Base-by-base conservation (phyloP, 495 filamentous ascomycete genomes). In the Aspergillus steynii region DNA sequence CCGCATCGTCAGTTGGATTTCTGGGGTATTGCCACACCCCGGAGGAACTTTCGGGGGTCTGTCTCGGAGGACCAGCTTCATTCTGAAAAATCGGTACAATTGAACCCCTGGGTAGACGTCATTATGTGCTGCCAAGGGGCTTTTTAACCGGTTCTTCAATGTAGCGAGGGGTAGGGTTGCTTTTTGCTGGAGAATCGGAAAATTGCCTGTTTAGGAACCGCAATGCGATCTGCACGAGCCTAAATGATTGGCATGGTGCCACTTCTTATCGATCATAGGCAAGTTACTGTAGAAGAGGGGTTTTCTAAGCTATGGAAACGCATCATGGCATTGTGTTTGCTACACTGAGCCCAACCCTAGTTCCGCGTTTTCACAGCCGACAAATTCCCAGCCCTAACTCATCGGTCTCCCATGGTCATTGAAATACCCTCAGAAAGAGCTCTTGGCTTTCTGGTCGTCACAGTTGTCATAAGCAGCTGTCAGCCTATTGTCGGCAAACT, bases 121-220 rank as follows among this genome's bases (percentile, higher is more conserved):
- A 42, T 42, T 42, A 20, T 14, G 10, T 42, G 10, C 12, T 14
- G 37, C 37, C 37, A 42, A 50, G 20, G 3, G 2, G n/a, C 15
- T 14, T 4, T 7, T 26, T 50, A 26, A 9, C 49, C 25, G 26
- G 3, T 50, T 29, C 8, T 29, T 14, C 25, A 14, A 8, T 50
- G n/a, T 14, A 20, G 48, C n/a, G 20, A 50, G 9, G 49, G n/a
- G 49, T 50, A 9, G 15, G 12, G n/a, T 50, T 8, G 8, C 42
- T 46, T 46, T 46, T 20, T 25, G 48, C 48, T 53, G 27, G 26
- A 32, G 5, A 31, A 12, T 34, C 51, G 51, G 51, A 34, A n/a
- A 53, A 32, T 53, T 53, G 2, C 51, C 51, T 53, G 4, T 53
- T 53, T n/a, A 15, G 51, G 51, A 32, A 53, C 7, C 32, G 51